A percentile compares a stretch with the other conserved stretches of the same genome.
These are phyloP conservation scores for Porodaedalea pini DNA, from an alignment of 1,284 basidiomycete species.

Conservation along the genomic window DNA sequence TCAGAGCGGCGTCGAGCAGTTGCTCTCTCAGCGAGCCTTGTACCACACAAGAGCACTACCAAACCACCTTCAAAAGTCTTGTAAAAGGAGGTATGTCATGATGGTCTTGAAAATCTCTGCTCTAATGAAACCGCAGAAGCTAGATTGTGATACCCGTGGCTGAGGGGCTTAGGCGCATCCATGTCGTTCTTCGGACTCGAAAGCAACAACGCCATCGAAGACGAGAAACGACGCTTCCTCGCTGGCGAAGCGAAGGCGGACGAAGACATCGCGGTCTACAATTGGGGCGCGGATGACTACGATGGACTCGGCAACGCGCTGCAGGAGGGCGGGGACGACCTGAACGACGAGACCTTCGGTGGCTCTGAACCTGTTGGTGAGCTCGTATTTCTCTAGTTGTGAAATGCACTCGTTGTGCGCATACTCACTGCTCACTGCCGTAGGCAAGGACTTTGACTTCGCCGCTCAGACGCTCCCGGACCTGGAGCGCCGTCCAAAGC, in stretches of 20 bases:
- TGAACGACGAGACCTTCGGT: conserved; percentile 97
- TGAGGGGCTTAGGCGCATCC: conserved; percentile 9
- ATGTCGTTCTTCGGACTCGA: conserved; percentile 85
- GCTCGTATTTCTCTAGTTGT: conserved; percentile 26
- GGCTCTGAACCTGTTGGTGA: conserved; percentile 63
- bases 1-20: neutral
- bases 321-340: conserved; percentile 84
- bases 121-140: neutral
- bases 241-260: conserved; percentile 51
- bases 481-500: conserved; percentile 23
- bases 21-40: neutral
- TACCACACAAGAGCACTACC: neutral
- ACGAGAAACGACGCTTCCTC: conserved; percentile 53
- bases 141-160: neutral
- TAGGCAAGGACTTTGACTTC: conserved; percentile 95
- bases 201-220: conserved; percentile 53
- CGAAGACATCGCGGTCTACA: conserved; percentile 82
- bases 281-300: conserved; percentile 86
- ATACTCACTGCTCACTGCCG: neutral
- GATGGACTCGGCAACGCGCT: conserved; percentile 87
- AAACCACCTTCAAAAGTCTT: neutral
- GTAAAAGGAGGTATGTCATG: neutral
- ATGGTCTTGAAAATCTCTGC: neutral
- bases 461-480: conserved; percentile 43
- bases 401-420: neutral